These are phyloP conservation scores for Phytophthora sansomeana DNA, from an alignment of 352 stramenopile species.

Conservation along the genomic window DNA sequence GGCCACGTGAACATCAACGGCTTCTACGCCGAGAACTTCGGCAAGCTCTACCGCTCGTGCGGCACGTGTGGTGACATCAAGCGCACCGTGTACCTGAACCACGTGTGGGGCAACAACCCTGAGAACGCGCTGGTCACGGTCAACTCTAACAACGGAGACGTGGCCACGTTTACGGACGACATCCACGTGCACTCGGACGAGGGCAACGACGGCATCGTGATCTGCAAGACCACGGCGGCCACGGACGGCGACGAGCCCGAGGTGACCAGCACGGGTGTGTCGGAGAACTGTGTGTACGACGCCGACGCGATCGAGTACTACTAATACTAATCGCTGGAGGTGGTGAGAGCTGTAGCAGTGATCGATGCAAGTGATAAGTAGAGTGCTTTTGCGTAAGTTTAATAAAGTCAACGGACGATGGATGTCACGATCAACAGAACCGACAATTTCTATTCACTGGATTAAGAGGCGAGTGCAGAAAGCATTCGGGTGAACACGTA, in stretches of 20 bases:
- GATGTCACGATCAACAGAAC: slow-evolving; percentile 15
- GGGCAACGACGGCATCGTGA: slow-evolving; percentile 26
- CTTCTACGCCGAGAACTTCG: slow-evolving; percentile 53
- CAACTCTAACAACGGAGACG: slow-evolving; percentile 49
- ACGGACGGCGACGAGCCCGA: slow-evolving; percentile 32
- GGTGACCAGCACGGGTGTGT: slow-evolving; percentile 31
- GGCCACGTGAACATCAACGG: slow-evolving; percentile 49
- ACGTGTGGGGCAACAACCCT: slow-evolving; percentile 49
- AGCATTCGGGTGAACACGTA: neutral
- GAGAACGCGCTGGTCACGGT: slow-evolving; percentile 43
- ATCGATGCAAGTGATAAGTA: slow-evolving; percentile 5
- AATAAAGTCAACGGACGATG: slow-evolving; percentile 21
- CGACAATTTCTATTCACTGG: neutral
- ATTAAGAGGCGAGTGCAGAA: neutral
- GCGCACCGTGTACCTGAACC: slow-evolving; percentile 47
- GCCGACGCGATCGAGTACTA: slow-evolving; percentile 31
- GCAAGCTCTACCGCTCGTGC: slow-evolving; percentile 48
- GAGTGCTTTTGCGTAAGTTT: slow-evolving; percentile 21
- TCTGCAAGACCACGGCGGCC: slow-evolving; percentile 34
- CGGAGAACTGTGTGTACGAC: slow-evolving; percentile 35
- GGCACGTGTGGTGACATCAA: slow-evolving; percentile 40
- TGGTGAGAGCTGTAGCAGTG: neutral
- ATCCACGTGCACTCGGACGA: slow-evolving; percentile 38
- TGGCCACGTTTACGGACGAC: slow-evolving; percentile 43
- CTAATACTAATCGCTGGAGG: slow-evolving; percentile 25